phyloP scores from a whole-genome alignment of 192 early-diverging fungal species.

The Linnemannia elongata region DNA sequence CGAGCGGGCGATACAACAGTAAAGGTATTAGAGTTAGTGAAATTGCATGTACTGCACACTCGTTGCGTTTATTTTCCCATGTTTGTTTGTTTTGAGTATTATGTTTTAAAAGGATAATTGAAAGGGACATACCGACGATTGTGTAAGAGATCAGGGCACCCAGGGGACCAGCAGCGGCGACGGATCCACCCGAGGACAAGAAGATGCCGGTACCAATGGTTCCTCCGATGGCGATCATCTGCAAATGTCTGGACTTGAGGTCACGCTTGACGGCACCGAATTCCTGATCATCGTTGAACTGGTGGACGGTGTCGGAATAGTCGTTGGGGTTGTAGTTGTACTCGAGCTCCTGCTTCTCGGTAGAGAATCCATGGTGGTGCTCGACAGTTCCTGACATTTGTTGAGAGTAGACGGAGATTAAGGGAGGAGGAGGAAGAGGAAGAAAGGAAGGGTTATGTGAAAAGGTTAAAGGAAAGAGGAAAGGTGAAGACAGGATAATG shows the following conservation, averaged over 20 bases:
- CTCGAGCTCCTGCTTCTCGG: constrained; percentile 19
- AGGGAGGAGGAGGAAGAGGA: background rate
- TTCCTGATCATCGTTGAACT: constrained; percentile 37
- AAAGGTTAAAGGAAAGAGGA: background rate
- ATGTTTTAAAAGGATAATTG: background rate
- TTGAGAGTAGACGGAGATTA: background rate
- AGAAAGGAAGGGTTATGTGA: background rate
- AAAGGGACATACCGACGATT: constrained; percentile 43
- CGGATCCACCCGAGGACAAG: constrained; percentile 80
- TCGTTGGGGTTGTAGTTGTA: background rate
- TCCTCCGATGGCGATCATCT: constrained; percentile 85
- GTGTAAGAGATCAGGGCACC: constrained; percentile 84
- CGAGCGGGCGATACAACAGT: background rate
- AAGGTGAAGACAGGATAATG: background rate
- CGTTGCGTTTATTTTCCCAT: background rate
- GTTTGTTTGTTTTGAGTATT: background rate
- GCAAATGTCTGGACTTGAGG: constrained; percentile 80
- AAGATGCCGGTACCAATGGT: constrained; percentile 79
- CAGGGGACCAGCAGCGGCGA: constrained; percentile 82
- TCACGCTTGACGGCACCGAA: constrained; percentile 67
- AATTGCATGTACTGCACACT: background rate
- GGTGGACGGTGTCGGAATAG: constrained; percentile 1
- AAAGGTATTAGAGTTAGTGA: background rate
- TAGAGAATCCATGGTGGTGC: background rate
- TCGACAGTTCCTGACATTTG: constrained; percentile 26